Base-by-base conservation (phyloP, 1,284 basidiomycete species). In the Tranzscheliella williamsii region DNA sequence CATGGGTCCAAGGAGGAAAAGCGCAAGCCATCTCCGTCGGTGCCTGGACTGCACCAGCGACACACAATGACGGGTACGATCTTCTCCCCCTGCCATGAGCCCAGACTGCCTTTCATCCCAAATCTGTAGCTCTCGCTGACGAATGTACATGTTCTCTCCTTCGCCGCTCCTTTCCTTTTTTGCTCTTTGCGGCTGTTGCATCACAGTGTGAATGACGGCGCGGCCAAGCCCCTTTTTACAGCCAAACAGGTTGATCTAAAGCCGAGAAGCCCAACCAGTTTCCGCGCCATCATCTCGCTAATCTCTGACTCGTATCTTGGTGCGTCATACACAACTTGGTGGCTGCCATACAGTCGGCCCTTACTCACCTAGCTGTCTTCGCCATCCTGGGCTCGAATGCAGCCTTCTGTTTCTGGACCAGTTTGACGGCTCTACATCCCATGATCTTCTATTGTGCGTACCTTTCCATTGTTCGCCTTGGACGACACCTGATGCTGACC, bases 361-460 rank as follows among this genome's bases (percentile, higher is more conserved):
- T n/a, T n/a, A n/a, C n/a, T n/a, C n/a, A n/a, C n/a, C n/a, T n/a
- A n/a, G n/a, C n/a, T n/a, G n/a, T n/a, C n/a, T n/a, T n/a, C n/a
- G n/a, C n/a, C n/a, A n/a, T n/a, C n/a, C n/a, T n/a, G n/a, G 11
- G 9, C 32, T 15, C 18, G 13, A 48, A 34, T n/a, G 4, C 70
- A 91, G 90, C 88, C 1, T 89, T 88, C 63, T 82, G 88, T 15
- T 91, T 88, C 75, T 94, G 91, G 90, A 89, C 91, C 0, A 82
- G 89, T 31, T 85, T 90, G 70, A 93, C 91, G 1, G 85, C 86
- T 1, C 83, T 95, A 17, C 85, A 87, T 8, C 86, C 89, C 0
- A 87, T 87, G 29, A 83, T 95, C 5, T 95, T 94, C 80, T 95
- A 92, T 79, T 92, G 90, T 80, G 34, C 56, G 65, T 52, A 11